Evolutionary conservation across 179 eudicot genomes (phyloP).

Genomic region (Actinidia polygama): DNA sequence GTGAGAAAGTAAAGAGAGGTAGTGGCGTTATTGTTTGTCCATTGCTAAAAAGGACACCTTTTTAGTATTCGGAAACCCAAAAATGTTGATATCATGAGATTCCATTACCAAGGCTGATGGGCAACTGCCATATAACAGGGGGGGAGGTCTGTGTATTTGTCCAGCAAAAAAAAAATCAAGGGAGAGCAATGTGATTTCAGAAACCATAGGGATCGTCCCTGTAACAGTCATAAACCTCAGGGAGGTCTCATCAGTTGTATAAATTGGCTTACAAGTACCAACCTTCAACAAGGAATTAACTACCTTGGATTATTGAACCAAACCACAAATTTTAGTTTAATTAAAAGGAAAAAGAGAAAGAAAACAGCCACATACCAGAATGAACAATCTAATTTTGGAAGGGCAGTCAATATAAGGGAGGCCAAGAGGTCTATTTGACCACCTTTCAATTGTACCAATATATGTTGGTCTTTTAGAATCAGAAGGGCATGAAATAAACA

Average conservation of each 20-base stretch:
- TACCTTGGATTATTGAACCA: constrained; percentile 11
- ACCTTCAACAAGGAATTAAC: constrained; percentile 4
- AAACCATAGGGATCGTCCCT: too few relatives aligned
- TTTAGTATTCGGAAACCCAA: too few relatives aligned
- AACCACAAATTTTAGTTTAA: constrained; percentile 1
- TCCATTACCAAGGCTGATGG: too few relatives aligned
- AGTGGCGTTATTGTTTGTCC: too few relatives aligned
- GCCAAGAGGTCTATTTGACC: constrained; percentile 70
- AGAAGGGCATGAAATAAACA: constrained; percentile 66
- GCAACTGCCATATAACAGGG: too few relatives aligned
- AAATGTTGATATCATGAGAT: too few relatives aligned
- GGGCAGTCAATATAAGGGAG: constrained; percentile 62
- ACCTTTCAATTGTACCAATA: constrained; percentile 70
- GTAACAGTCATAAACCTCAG: too few relatives aligned
- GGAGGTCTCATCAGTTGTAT: not conserved
- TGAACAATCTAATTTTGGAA: constrained; percentile 52
- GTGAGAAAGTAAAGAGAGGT: too few relatives aligned
- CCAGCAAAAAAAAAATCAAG: too few relatives aligned
- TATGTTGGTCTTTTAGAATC: constrained; percentile 52
- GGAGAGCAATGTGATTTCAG: too few relatives aligned
- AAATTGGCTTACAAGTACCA: not conserved
- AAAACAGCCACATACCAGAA: constrained; percentile 58
- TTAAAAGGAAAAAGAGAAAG: not conserved
- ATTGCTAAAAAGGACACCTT: too few relatives aligned
- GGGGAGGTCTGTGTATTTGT: too few relatives aligned